Percentiles rank a stretch among this genome's conserved stretches.
phyloP scores from a whole-genome alignment of 2,329 filamentous ascomycete genomes.

The Aureobasidium sp. region DNA sequence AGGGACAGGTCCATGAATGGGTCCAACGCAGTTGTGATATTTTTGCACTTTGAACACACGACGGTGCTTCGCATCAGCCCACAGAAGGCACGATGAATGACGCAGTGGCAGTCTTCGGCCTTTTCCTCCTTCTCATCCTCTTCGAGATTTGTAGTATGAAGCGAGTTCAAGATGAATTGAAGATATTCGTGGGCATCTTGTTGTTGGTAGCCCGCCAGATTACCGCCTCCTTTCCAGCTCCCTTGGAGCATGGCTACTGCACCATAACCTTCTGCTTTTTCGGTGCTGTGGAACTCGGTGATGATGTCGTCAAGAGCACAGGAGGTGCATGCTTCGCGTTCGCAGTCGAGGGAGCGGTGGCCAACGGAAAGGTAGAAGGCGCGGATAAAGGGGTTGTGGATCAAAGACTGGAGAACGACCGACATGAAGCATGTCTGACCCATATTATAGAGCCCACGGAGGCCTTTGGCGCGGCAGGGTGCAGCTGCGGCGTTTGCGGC shows the following conservation, averaged over 20 bases:
- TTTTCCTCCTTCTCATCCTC: slow-evolving; percentile 26
- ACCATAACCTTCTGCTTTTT: slow-evolving; percentile 82
- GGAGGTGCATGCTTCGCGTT: slow-evolving; percentile 49
- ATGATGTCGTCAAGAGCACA: slow-evolving; percentile 58
- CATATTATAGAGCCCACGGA: slow-evolving; percentile 92
- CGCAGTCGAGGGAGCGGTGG: slow-evolving; percentile 71
- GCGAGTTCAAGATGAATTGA: slow-evolving; percentile 85
- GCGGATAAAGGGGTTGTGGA: slow-evolving; percentile 86
- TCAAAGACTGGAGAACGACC: slow-evolving; percentile 84
- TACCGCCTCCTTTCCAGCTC: slow-evolving; percentile 72
- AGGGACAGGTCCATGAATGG: slow-evolving; percentile 87
- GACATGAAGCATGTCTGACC: slow-evolving; percentile 99
- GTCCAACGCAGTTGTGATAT: slow-evolving; percentile 74
- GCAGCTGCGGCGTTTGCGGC: slow-evolving; percentile 69
- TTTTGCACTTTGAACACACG: slow-evolving; percentile 80
- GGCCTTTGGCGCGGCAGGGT: slow-evolving; percentile 77
- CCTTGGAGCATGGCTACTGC: slow-evolving; percentile 82
- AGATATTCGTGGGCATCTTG: slow-evolving; percentile 98
- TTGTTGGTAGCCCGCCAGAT: slow-evolving; percentile 77
- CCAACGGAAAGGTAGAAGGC: slow-evolving; percentile 91
- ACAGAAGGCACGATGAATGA: slow-evolving; percentile 91
- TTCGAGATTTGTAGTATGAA: slow-evolving; percentile 68
- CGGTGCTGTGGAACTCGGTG: slow-evolving; percentile 58
- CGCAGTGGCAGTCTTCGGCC: slow-evolving; percentile 62
- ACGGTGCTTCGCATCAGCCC: slow-evolving; percentile 86